These are phyloP conservation scores for Oryza australiensis DNA, from an alignment of 176 grass and related monocot species.

Conservation along the genomic window DNA sequence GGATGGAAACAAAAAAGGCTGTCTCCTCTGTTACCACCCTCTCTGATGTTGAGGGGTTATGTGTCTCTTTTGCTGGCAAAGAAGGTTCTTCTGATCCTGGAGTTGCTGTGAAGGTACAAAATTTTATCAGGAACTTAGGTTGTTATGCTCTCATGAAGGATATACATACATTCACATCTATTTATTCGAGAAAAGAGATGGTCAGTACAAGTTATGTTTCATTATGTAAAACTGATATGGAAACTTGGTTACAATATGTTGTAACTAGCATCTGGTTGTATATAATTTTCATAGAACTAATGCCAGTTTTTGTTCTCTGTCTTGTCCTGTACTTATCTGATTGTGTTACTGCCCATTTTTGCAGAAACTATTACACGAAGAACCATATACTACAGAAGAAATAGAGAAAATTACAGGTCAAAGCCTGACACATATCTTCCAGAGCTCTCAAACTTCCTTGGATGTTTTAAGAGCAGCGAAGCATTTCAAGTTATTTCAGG, in stretches of 20 bases:
- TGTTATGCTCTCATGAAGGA: neutral
- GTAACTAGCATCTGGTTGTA: neutral
- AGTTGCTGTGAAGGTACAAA: slow-evolving; percentile 73
- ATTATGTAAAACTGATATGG: neutral
- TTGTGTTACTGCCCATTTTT: slow-evolving; percentile 27
- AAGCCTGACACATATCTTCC: slow-evolving; percentile 64
- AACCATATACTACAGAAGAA: slow-evolving; percentile 74
- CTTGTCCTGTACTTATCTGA: slow-evolving; percentile 17
- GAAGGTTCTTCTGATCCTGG: slow-evolving; percentile 76
- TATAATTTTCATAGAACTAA: neutral
- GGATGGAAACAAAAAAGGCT: slow-evolving; percentile 70
- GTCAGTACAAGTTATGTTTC: neutral
- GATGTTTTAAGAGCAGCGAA: slow-evolving; percentile 82
- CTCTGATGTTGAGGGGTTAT: slow-evolving; percentile 84
- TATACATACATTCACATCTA: neutral
- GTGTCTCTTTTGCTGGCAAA: slow-evolving; percentile 67
- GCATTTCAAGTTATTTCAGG: slow-evolving; percentile 92
- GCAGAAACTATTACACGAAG: slow-evolving; percentile 72
- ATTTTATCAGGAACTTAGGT: neutral
- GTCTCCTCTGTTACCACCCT: slow-evolving; percentile 68
- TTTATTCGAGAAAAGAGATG: slow-evolving; percentile 9
- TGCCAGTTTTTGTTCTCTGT: neutral
- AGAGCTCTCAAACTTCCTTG: slow-evolving; percentile 74
- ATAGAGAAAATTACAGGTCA: slow-evolving; percentile 74
- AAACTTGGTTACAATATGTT: neutral